phyloP scores from a whole-genome alignment of 2,329 filamentous ascomycete species.

The Talaromyces albobiverticillius region DNA sequence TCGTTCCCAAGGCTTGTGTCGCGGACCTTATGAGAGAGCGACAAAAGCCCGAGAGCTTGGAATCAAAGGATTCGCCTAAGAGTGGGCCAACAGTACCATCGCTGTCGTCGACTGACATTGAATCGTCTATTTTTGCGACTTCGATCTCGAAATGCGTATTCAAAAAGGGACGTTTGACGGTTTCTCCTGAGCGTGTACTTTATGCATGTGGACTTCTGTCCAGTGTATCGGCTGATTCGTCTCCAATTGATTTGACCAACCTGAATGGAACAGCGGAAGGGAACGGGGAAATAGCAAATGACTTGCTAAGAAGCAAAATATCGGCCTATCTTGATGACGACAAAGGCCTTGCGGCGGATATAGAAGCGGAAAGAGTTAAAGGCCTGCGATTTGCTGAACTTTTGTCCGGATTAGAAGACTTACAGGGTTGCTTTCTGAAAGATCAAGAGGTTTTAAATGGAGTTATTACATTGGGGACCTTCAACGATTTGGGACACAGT shows the following conservation, averaged over 20 bases:
- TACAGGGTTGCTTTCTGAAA: slow-evolving; percentile 8
- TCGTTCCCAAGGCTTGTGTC: slow-evolving; percentile 10
- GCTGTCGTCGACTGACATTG: slow-evolving; percentile 3
- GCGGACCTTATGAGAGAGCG: not conserved
- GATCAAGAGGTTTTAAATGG: slow-evolving; percentile 10
- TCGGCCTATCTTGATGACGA: not conserved
- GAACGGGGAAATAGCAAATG: not conserved
- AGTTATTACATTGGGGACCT: slow-evolving; percentile 9
- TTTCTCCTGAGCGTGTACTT: slow-evolving; percentile 21
- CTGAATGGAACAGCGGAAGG: not conserved
- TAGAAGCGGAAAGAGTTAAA: slow-evolving; percentile 4
- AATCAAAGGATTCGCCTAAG: not conserved
- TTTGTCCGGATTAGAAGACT: slow-evolving; percentile 10
- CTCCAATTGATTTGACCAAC: not conserved
- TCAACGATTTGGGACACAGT: slow-evolving; percentile 5
- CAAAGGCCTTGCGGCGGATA: not conserved
- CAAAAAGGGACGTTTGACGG: slow-evolving; percentile 19
- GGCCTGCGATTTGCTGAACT: slow-evolving; percentile 8
- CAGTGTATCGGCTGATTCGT: not conserved
- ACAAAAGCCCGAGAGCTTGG: not conserved
- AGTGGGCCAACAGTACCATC: not conserved
- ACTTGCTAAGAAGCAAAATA: not conserved
- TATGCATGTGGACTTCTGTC: slow-evolving; percentile 7
- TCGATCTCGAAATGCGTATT: slow-evolving; percentile 17
- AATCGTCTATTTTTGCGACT: slow-evolving; percentile 9